phyloP scores from a whole-genome alignment of 2,329 filamentous ascomycete genomes.

The Verticillium zaregamsianum region DNA sequence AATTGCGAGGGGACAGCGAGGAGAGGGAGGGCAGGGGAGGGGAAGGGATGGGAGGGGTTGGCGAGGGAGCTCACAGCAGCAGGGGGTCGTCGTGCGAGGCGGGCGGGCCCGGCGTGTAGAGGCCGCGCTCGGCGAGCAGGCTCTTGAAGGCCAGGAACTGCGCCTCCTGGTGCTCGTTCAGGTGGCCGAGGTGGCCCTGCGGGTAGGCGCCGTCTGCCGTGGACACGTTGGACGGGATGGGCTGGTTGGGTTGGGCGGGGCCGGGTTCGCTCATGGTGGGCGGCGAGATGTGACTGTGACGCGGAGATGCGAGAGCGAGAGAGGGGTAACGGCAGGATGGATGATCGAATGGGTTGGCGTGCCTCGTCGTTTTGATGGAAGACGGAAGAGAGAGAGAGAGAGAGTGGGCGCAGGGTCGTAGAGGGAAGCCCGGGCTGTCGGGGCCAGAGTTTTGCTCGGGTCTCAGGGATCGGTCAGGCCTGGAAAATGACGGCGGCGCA shows the following conservation, averaged over 20 bases:
- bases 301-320: not conserved
- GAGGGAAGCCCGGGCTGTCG: not conserved
- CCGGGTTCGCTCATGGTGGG: not conserved
- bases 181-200: slow-evolving; percentile 74
- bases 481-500: not conserved
- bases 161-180: slow-evolving; percentile 63
- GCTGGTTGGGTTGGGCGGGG: not conserved
- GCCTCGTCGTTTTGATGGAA: not conserved
- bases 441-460: not conserved
- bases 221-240: not conserved
- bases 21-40: slow-evolving; percentile 5
- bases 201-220: slow-evolving; percentile 53
- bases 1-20: not conserved
- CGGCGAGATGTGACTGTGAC: not conserved
- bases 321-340: not conserved
- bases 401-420: not conserved
- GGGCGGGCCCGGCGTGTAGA: slow-evolving; percentile 53
- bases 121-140: slow-evolving; percentile 59
- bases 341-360: no score
- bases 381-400: not conserved
- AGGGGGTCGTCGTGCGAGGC: slow-evolving; percentile 70
- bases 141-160: slow-evolving; percentile 70
- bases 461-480: not conserved
- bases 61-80: slow-evolving; percentile 52
- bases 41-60: no score